Base-by-base conservation (phyloP, 306 rosid genomes). In the Lupinus albus region DNA sequence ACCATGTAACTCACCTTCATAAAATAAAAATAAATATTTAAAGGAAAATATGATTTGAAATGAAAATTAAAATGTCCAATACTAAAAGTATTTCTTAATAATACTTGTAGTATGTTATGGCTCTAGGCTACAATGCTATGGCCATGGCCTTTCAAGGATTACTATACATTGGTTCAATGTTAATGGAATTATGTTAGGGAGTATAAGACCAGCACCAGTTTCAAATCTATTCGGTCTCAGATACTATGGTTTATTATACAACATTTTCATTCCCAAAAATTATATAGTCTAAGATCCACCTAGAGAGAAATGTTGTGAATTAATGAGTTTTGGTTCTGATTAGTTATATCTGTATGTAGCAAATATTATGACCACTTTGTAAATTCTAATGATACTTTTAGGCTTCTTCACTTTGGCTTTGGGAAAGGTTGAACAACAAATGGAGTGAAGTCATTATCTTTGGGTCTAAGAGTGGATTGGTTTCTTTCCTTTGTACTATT, bases 81-180 rank as follows among this genome's bases (percentile, higher is more conserved):
- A 21, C 3, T 21, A 21, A 2, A 21, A 21, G 3, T 21, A 21
- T 21, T 21, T 21, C 3, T 21, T 1, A 21, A 0, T 0, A 21
- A 21, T 21, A 21, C 28, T 21, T 21, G n/a, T n/a, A n/a, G n/a
- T n/a, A n/a, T n/a, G n/a, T 80, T 10, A 75, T 80, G 80, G 36
- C 12, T 53, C 0, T 59, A 11, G 80, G 80, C 0, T 80, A 70
- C 80, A 13, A 65, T 8, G 52, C 47, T 42, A 20, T 80, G 70
- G 80, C 84, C 5, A 47, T 65, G 70, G 75, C 75, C 8, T 45
- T 80, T 7, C 84, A 75, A n/a, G 84, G 84, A 16, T 80, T 80
- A 36, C 75, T 70, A 1, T 65, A 75, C 63, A 51, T 75, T 8
- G 80, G 80, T 0, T 70, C 84, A 46, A 70, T 80, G 7, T 21